phyloP scores from a whole-genome alignment of 495 filamentous ascomycete genomes.

The Hypoxylon intermedium region DNA sequence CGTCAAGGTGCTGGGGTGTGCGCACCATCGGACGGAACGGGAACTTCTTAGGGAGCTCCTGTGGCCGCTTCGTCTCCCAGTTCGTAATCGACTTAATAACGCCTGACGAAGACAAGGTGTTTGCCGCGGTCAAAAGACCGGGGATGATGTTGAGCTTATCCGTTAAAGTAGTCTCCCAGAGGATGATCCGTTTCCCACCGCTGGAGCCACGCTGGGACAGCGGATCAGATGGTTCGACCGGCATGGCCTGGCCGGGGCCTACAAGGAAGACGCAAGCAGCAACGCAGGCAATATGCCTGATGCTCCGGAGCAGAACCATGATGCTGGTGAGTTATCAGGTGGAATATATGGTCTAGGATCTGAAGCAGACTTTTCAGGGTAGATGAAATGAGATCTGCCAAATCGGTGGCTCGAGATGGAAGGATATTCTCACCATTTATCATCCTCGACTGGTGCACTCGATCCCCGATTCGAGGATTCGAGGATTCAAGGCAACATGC shows the following conservation, averaged over 20 bases:
- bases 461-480: background rate
- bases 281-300: slow-evolving; percentile 12
- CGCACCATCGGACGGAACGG: slow-evolving; percentile 51
- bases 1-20: slow-evolving; percentile 42
- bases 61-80: slow-evolving; percentile 52
- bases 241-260: slow-evolving; percentile 4
- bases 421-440: slow-evolving; percentile 11
- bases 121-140: slow-evolving; percentile 37
- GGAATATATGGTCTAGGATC: too few relatives aligned
- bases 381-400: background rate
- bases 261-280: slow-evolving; percentile 19
- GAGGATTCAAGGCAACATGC: background rate
- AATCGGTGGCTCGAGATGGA: background rate
- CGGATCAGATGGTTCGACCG: slow-evolving; percentile 15
- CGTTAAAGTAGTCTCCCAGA: slow-evolving; percentile 49
- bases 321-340: background rate
- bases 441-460: background rate
- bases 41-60: slow-evolving; percentile 45
- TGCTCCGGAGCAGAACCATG: slow-evolving; percentile 8
- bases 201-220: slow-evolving; percentile 11
- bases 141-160: background rate
- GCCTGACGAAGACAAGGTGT: slow-evolving; percentile 32
- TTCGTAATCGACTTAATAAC: slow-evolving; percentile 46
- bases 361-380: too few relatives aligned
- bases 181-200: slow-evolving; percentile 45